A percentile compares a stretch with the other conserved stretches of the same genome.
Conservation (phyloP, 2,329 filamentous ascomycete species). For the Clarireedia hainanense region DNA sequence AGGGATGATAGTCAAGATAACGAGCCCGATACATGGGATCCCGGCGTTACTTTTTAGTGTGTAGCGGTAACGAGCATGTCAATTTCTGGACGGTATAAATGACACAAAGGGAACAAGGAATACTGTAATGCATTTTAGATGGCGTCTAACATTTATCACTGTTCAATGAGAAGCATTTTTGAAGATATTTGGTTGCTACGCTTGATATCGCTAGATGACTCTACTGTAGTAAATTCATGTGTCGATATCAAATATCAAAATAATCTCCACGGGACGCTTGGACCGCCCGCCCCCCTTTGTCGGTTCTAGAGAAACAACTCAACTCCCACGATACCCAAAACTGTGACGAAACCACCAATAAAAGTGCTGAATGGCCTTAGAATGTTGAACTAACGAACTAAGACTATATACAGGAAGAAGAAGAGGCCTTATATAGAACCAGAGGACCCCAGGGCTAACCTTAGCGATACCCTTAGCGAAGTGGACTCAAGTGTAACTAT, state of each 20-base stretch:
- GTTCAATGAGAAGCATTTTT: background rate
- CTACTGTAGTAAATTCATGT: no score
- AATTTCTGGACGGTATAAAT: background rate
- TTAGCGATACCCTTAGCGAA: no score
- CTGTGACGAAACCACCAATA: no score
- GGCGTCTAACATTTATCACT: conserved; percentile 2
- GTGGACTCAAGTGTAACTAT: no score
- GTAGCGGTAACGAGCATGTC: background rate
- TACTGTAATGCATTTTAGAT: background rate
- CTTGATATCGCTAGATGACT: no score
- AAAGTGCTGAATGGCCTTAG: no score
- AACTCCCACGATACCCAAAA: background rate
- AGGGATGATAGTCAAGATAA: background rate
- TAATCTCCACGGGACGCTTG: background rate
- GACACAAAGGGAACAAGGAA: background rate
- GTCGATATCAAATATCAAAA: background rate
- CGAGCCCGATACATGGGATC: background rate
- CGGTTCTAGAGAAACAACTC: background rate
- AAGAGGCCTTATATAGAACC: no score
- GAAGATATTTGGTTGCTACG: background rate
- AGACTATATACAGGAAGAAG: no score
- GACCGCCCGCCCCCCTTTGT: background rate
- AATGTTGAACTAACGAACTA: no score
- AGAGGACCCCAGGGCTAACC: no score
- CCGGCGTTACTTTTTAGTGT: background rate